Base-by-base conservation (phyloP, 106 monocot genomes). In the Dactylorhiza incarnata region DNA sequence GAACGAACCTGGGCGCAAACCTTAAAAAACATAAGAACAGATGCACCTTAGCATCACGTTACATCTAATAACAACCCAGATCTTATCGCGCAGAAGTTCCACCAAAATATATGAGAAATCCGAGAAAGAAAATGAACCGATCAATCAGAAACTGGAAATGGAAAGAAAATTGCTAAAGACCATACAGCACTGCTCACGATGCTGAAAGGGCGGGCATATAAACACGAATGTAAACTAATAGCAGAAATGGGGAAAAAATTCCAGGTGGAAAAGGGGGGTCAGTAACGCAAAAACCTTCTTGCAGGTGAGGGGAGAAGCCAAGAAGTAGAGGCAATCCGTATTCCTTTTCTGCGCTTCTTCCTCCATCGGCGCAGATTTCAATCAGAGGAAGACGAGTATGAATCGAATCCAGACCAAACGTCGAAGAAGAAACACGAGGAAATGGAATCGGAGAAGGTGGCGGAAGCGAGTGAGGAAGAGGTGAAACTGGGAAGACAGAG, bases 241-340 rank as follows among this genome's bases (percentile, higher is more conserved):
- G 58, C 16, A 5, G 58, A 58, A 58, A 58, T n/a, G 16, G 58
- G 14, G n/a, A 5, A n/a, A 22, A 58, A 16, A 1, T 58, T 17
- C 19, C 7, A 37, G 37, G 37, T 37, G 37, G 2, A 37, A 37
- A 37, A 1, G 37, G 58, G 16, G 58, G 7, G 58, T n/a, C 6
- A 19, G 7, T 17, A 58, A 5, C 2, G 58, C 58, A 22, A 19
- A 20, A 58, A 71, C 78, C 78, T 78, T 78, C 45, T 78, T 78
- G 45, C 78, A 78, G 12, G 78, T 78, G 49, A 71, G 54, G 3
- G 78, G 78, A 48, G 78, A 78, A 19, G 78, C 78, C 23, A 78
- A 23, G 17, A 78, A 78, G 70, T 78, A 78, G 53, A 78, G n/a
- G 71, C 78, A 78, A 20, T 78, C 78, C 8, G 78, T 78, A 44